Base-by-base conservation (phyloP, 208 protist species). In the Angomonas ambiguus region DNA sequence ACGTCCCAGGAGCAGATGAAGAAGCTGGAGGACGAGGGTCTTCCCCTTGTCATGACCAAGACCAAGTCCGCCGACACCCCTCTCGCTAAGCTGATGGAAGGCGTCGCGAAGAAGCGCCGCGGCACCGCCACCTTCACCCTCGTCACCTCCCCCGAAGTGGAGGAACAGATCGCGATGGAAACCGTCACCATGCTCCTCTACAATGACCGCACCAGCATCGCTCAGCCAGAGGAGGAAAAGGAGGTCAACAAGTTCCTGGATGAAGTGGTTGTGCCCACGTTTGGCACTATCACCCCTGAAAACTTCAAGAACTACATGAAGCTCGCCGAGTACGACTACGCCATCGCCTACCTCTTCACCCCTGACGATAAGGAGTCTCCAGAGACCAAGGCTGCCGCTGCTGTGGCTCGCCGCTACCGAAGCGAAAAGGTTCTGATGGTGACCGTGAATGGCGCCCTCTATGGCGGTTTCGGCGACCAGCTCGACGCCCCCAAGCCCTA, bases 271-370 rank as follows among this genome's bases (percentile, higher is more conserved):
- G 27, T 96, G 10, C 71, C 77, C 10, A 82, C 73, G 48, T 76
- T 94, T 18, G 93, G 82, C 30, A 82, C 93, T 64, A 87, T 97
- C 8, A 74, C 55, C 66, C 77, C 82, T 10, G 33, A 49, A 33
- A 91, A 65, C 58, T 93, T 90, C 72, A 56, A 79, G 69, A 65
- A 61, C 20, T 97, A 96, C 80, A 79, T 88, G 58, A 62, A 83
- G 24, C 28, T 69, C 22, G 41, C 35, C 41, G 67, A 71, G 61
- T 60, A 67, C 41, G 62, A 5, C 28, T 73, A 65, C 30, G 80
- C 88, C 13, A 67, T 92, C 11, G 88, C 69, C 1, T 94, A 86
- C 85, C 65, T 94, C 59, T 90, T 95, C 38, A 32, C 59, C 69
- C 74, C 69, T 51, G 63, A 82, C 55, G 38, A 45, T 8, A 45